These are phyloP conservation scores for Selaginella tamariscina DNA, from an alignment of 75 land plant genomes.

Conservation along the genomic window DNA sequence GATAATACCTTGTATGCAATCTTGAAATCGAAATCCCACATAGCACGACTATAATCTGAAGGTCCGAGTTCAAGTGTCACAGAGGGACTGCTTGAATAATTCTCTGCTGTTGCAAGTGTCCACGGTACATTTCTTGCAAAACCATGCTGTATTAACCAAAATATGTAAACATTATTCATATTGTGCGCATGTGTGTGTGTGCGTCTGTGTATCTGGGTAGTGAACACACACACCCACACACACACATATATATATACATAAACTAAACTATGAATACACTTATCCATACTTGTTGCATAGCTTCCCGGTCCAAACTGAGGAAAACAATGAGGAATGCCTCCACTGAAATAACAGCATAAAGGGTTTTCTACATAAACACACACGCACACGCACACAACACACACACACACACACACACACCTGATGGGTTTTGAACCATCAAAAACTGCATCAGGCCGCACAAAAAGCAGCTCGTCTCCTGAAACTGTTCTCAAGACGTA, in stretches of 20 bases:
- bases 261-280: background rate
- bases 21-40: slow-evolving; percentile 82
- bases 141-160: slow-evolving; percentile 67
- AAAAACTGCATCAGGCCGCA: slow-evolving; percentile 96
- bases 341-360: slow-evolving; percentile 56
- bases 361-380: too few species aligned
- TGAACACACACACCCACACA: too few species aligned
- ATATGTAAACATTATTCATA: too few species aligned
- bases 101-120: slow-evolving; percentile 47
- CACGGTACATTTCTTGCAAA: slow-evolving; percentile 94
- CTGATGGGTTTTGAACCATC: slow-evolving; percentile 94
- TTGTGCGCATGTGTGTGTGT: too few species aligned
- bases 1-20: slow-evolving; percentile 50
- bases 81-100: slow-evolving; percentile 43
- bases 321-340: slow-evolving; percentile 98
- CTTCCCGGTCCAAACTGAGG: slow-evolving; percentile 99
- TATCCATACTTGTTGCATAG: slow-evolving; percentile 70
- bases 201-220: too few species aligned
- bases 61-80: slow-evolving; percentile 65
- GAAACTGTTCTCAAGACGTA: slow-evolving; percentile 66
- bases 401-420: too few species aligned
- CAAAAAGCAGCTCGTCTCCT: slow-evolving; percentile 81
- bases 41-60: slow-evolving; percentile 56
- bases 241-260: background rate
- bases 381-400: too few species aligned